These are phyloP conservation scores for Ambrosia artemisiifolia DNA, from an alignment of 129 eudicot species.

Conservation along the genomic window DNA sequence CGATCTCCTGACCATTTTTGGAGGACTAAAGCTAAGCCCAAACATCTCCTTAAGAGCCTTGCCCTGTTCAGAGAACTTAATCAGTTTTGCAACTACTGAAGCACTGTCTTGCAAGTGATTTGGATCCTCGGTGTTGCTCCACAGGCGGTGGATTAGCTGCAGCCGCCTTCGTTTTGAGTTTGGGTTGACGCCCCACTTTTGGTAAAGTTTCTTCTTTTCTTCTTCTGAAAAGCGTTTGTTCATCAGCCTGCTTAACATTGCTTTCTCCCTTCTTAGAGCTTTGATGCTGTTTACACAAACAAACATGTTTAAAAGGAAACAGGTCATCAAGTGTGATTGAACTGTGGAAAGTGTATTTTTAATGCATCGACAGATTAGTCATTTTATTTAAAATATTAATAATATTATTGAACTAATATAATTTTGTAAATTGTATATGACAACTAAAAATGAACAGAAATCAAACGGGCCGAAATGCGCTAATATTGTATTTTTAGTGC, in stretches of 20 bases:
- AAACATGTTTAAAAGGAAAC: neutral
- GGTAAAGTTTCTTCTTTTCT: conserved; percentile 64
- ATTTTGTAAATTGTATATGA: neutral
- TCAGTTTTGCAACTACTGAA: conserved; percentile 66
- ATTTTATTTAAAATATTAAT: neutral
- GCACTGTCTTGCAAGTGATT: conserved; percentile 61
- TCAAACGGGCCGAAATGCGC: no score
- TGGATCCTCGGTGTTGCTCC: conserved; percentile 68
- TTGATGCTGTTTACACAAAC: conserved; percentile 56
- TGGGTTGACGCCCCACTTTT: conserved; percentile 65
- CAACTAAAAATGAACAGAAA: no score
- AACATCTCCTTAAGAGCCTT: conserved; percentile 78
- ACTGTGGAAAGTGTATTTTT: no score
- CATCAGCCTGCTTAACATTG: conserved; percentile 75
- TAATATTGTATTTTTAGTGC: no score
- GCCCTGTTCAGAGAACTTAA: conserved; percentile 74
- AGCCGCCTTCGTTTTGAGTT: conserved; percentile 66
- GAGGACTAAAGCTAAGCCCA: conserved; percentile 91
- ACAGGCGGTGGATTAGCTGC: conserved; percentile 63
- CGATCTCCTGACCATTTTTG: conserved; percentile 64
- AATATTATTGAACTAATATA: neutral
- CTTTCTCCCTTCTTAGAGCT: conserved; percentile 80
- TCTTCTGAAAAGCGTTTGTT: conserved; percentile 62
- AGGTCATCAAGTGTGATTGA: neutral
- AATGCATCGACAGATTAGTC: neutral